These are phyloP conservation scores for Termitomyces eurrhizus DNA, from an alignment of 768 basidiomycete genomes.

Conservation along the genomic window DNA sequence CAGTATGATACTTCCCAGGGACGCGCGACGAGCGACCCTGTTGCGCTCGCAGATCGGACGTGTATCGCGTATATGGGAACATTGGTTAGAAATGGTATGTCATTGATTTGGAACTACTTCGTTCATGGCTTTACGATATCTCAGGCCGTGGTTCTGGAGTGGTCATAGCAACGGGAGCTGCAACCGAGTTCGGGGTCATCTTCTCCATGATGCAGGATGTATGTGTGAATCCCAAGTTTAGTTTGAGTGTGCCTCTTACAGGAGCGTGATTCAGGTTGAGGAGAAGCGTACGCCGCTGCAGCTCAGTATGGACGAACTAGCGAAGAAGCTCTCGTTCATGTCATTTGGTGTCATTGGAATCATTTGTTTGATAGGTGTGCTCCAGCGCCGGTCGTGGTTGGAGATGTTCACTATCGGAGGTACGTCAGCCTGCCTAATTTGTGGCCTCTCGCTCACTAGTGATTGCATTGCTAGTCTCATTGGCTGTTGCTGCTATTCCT, in stretches of 20 bases:
- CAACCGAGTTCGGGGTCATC: conserved; percentile 94
- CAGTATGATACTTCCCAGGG: conserved; percentile 31
- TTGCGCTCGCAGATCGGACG: conserved; percentile 75
- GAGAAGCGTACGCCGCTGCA: conserved; percentile 93
- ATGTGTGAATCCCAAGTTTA: conserved; percentile 15
- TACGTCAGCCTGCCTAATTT: conserved; percentile 28
- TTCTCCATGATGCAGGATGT: conserved; percentile 99
- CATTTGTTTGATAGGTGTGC: conserved; percentile 86
- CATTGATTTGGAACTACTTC: conserved; percentile 4
- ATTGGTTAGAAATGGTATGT: conserved; percentile 78
- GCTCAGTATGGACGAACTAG: conserved; percentile 93
- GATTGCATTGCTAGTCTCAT: conserved; percentile 59
- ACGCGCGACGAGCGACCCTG: conserved; percentile 29
- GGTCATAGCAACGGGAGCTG: conserved; percentile 81
- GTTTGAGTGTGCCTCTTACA: neutral
- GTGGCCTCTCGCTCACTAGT: neutral
- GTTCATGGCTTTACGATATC: neutral
- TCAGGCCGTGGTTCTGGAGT: conserved; percentile 79
- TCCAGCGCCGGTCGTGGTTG: conserved; percentile 84
- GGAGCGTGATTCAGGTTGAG: conserved; percentile 46
- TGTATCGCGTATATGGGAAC: conserved; percentile 98
- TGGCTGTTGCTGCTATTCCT: conserved; percentile 97
- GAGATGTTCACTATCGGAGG: conserved; percentile 99
- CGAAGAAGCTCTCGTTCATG: conserved; percentile 82
- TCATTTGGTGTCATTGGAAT: conserved; percentile 95